Percentiles rank a stretch among this genome's conserved stretches.
phyloP scores from a whole-genome alignment of 148 eudicot genomes.

The Cornus florida region DNA sequence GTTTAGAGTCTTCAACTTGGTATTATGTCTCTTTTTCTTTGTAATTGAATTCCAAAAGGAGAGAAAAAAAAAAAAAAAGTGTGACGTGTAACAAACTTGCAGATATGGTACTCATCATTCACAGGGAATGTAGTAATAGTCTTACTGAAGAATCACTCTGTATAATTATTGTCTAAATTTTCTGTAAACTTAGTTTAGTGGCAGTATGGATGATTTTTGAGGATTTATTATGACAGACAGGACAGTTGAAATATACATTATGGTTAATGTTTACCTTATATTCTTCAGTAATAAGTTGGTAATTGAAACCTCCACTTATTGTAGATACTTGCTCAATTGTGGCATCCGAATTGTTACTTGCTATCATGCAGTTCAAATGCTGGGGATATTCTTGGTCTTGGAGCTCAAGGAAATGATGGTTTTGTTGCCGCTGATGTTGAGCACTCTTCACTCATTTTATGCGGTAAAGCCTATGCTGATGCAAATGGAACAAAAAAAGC shows the following conservation, averaged over 20 bases:
- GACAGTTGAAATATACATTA: background rate
- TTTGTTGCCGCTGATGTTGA: slow-evolving; percentile 30
- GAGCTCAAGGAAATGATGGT: slow-evolving; percentile 22
- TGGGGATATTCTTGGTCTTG: slow-evolving; percentile 28
- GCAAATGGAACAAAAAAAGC: slow-evolving; percentile 26
- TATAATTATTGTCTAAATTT: background rate
- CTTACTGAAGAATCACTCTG: background rate
- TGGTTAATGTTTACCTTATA: background rate
- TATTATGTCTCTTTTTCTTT: too few relatives aligned
- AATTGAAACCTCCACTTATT: background rate
- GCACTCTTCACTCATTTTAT: slow-evolving; percentile 27
- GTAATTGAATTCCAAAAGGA: too few relatives aligned
- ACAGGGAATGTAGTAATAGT: background rate
- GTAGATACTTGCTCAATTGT: background rate
- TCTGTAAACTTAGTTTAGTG: background rate
- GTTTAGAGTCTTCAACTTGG: too few relatives aligned
- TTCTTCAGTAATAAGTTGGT: background rate
- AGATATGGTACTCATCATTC: background rate
- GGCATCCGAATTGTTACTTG: background rate
- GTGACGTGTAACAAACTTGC: background rate
- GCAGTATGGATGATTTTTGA: background rate
- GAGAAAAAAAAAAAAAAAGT: background rate
- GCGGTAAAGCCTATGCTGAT: slow-evolving; percentile 32
- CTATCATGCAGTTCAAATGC: slow-evolving; percentile 22
- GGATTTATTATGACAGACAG: background rate